Percentiles rank a stretch among this genome's conserved stretches.
Conservation (phyloP, 371 early-diverging fungal species). For the Mucor indicus region DNA sequence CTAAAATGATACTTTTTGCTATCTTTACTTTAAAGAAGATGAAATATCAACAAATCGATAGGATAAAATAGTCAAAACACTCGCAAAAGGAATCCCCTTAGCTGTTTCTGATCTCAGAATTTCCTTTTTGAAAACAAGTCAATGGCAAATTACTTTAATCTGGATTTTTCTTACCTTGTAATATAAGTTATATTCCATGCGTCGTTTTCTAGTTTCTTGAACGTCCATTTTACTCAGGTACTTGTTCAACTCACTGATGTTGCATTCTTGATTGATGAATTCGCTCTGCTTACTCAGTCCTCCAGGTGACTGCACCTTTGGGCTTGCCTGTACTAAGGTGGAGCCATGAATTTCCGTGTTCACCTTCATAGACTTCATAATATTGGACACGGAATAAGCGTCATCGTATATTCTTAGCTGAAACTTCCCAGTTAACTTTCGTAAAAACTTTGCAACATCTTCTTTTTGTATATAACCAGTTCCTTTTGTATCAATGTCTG, state of each 20-base stretch:
- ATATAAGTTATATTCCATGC: conserved; percentile 47
- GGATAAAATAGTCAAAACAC: conserved; percentile 49
- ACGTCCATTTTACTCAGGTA: conserved; percentile 24
- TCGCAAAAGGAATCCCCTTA: conserved; percentile 56
- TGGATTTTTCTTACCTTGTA: conserved; percentile 41
- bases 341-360: conserved; percentile 6
- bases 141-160: neutral
- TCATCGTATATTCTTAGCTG: conserved; percentile 47
- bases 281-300: neutral
- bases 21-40: conserved; percentile 46
- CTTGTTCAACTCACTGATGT: conserved; percentile 23
- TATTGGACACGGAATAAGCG: conserved; percentile 12
- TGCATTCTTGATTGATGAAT: conserved; percentile 5
- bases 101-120: conserved; percentile 33
- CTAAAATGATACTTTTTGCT: neutral
- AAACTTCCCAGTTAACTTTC: conserved; percentile 44
- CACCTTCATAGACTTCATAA: neutral
- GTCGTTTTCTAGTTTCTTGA: conserved; percentile 21
- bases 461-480: conserved; percentile 53
- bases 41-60: conserved; percentile 51
- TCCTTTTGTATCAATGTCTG: conserved; percentile 52
- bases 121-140: conserved; percentile 23
- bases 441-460: conserved; percentile 42
- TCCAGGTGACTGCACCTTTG: conserved; percentile 2
- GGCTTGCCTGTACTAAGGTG: neutral